Conservation (phyloP, 2,329 filamentous ascomycete genomes). For the Chaetomium strumarium region DNA sequence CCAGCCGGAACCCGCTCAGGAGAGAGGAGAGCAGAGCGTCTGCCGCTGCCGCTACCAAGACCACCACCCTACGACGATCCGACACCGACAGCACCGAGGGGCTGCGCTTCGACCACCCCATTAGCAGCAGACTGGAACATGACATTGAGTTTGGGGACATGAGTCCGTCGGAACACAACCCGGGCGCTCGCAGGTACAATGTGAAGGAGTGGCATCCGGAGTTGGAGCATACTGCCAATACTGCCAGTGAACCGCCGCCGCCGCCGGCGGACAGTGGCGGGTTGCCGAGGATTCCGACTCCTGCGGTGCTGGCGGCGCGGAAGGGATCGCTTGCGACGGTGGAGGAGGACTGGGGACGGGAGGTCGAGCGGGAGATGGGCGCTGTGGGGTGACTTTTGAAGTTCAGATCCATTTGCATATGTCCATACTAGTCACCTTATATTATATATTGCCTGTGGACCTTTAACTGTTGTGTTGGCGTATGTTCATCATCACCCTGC, state of each 20-base stretch:
- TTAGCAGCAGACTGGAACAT: background rate
- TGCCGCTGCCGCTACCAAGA: background rate
- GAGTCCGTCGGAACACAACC: background rate
- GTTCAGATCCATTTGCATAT: too few relatives aligned
- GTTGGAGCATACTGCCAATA: too few relatives aligned
- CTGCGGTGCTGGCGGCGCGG: slow-evolving; percentile 13
- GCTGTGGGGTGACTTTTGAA: too few relatives aligned
- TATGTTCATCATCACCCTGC: too few relatives aligned
- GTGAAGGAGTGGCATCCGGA: slow-evolving; percentile 15
- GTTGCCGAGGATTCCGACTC: slow-evolving; percentile 8
- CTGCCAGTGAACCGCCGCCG: too few relatives aligned
- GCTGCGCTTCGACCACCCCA: background rate
- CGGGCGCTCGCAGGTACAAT: slow-evolving; percentile 5
- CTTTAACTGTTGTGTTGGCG: too few relatives aligned
- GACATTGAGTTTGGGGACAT: slow-evolving; percentile 16
- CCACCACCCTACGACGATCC: slow-evolving; percentile 5
- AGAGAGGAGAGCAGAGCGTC: background rate
- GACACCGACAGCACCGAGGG: slow-evolving; percentile 16
- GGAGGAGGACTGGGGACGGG: background rate
- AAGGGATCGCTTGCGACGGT: slow-evolving; percentile 6
- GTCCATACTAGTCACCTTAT: too few relatives aligned
- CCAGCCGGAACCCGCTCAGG: background rate
- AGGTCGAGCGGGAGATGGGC: too few relatives aligned
- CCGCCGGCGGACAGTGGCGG: background rate
- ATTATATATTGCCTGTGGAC: too few relatives aligned